Evolutionary conservation across 495 filamentous ascomycete genomes (phyloP).

Genomic region (Recurvomyces mirabilis): DNA sequence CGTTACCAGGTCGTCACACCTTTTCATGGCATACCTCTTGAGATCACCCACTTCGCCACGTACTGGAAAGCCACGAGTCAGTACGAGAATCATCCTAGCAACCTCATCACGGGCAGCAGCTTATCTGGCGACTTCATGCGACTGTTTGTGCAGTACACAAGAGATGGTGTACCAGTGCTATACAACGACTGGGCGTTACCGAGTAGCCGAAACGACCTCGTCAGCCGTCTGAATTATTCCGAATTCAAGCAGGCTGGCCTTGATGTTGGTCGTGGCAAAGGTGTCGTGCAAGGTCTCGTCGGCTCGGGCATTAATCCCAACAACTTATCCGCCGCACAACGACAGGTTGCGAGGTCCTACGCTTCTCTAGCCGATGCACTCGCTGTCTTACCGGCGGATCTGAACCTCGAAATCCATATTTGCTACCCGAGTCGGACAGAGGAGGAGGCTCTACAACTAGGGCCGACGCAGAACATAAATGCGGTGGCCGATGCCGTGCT

Average conservation of each 20-base stretch:
- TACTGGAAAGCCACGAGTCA: slow-evolving; percentile 99
- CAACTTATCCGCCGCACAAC: slow-evolving; percentile 51
- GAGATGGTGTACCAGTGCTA: slow-evolving; percentile 73
- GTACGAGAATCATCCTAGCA: slow-evolving; percentile 66
- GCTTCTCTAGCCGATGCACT: slow-evolving; percentile 65
- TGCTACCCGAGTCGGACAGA: slow-evolving; percentile 68
- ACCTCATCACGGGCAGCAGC: slow-evolving; percentile 89
- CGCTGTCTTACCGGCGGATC: slow-evolving; percentile 53
- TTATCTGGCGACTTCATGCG: slow-evolving; percentile 86
- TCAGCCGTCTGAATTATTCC: slow-evolving; percentile 59
- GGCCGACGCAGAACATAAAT: slow-evolving; percentile 74
- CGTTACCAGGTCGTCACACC: slow-evolving; percentile 93
- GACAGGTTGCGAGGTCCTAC: slow-evolving; percentile 60
- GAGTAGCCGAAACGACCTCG: slow-evolving; percentile 50
- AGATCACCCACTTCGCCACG: slow-evolving; percentile 95
- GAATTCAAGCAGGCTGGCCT: slow-evolving; percentile 48
- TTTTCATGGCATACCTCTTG: slow-evolving; percentile 82
- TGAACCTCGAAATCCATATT: slow-evolving; percentile 80
- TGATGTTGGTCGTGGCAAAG: slow-evolving; percentile 11
- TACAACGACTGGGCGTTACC: slow-evolving; percentile 56
- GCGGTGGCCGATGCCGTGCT: slow-evolving; percentile 73
- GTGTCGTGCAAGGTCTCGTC: slow-evolving; percentile 40
- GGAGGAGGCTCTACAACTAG: slow-evolving; percentile 53
- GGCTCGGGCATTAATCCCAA: slow-evolving; percentile 36
- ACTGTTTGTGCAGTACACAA: slow-evolving; percentile 81